Evolutionary conservation across 2,329 filamentous ascomycete species (phyloP), one percentile per base, ranked within the genome.

Genomic region (Phialophora tarda): DNA sequence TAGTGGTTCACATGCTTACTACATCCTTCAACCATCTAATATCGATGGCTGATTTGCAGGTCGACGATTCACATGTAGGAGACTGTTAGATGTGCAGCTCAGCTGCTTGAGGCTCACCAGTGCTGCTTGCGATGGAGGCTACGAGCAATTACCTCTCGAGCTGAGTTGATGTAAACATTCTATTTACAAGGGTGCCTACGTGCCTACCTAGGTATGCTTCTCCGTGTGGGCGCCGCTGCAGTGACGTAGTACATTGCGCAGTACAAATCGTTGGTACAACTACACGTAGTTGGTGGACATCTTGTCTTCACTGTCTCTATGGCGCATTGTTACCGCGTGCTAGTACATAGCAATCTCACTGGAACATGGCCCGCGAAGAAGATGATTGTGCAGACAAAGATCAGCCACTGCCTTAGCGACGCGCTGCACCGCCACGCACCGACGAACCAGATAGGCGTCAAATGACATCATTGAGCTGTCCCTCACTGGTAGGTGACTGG

Each of bases 371-470:
- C 32, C 4, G 2, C 10, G n/a, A n/a, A n/a, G n/a, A n/a, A 1
- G 10, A 34, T 32, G 8, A 34, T 12, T 34, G 10, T 34, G 32
- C 2, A 21, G 44, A 3, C 50, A 14, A 28, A 28, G 50, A 53
- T 53, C 50, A 53, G 50, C 50, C 50, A 53, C 50, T 14, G 50
- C n/a, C 17, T 23, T 12, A 6, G 24, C 12, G 50, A 23, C 23
- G 53, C 26, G 5, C 28, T 28, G 53, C 53, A 55, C 53, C 53
- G 53, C 53, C 53, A 55, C 53, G 24, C 30, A 30, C 30, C 7
- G 7, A 30, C 30, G 7, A 30, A 30, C 30, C 8, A 14, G 10
- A n/a, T 28, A 12, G 51, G n/a, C 24, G 12, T 4, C 1, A 34
- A 10, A 21, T 55, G 53, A 55, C 53, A 55, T 55, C 53, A 55